These are phyloP conservation scores for Saccharomycopsis fodiens DNA, from an alignment of 805 yeast species.

Conservation along the genomic window DNA sequence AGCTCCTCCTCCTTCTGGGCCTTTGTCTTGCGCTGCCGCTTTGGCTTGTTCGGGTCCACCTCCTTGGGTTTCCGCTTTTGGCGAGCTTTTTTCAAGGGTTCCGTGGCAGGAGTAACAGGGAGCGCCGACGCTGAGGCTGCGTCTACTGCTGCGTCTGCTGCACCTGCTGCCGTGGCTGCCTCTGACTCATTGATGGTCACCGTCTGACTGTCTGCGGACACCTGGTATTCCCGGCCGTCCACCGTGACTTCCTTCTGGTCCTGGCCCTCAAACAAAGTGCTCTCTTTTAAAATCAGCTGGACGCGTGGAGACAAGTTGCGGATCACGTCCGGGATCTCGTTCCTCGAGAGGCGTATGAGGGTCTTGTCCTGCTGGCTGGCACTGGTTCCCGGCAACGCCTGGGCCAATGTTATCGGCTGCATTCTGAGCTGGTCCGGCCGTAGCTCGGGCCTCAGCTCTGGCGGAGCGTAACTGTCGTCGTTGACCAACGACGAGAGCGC, in stretches of 20 bases:
- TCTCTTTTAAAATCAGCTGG: not conserved
- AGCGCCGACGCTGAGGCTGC: constrained; percentile 1
- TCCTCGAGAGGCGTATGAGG: not conserved
- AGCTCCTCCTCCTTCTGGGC: constrained; percentile 11
- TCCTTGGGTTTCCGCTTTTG: constrained; percentile 1
- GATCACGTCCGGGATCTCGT: not conserved
- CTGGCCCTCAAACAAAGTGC: not conserved
- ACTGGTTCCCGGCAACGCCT: too few species aligned
- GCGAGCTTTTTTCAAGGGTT: constrained; percentile 4
- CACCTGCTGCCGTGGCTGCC: not conserved
- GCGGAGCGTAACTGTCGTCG: too few species aligned
- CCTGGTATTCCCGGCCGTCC: not conserved
- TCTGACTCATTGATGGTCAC: not conserved
- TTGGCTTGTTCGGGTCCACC: constrained; percentile 6
- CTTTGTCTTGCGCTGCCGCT: constrained; percentile 6
- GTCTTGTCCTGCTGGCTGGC: not conserved
- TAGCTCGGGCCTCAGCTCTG: too few species aligned
- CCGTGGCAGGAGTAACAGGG: not conserved
- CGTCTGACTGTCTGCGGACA: not conserved
- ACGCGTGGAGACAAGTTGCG: not conserved
- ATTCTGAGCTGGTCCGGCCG: not conserved
- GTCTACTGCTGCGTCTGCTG: constrained; percentile 3
- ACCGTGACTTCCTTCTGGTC: not conserved
- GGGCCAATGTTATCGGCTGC: not conserved
- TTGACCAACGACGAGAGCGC: constrained; percentile 3